Conservation (phyloP, 768 basidiomycete genomes). For the Podaxis sp. region DNA sequence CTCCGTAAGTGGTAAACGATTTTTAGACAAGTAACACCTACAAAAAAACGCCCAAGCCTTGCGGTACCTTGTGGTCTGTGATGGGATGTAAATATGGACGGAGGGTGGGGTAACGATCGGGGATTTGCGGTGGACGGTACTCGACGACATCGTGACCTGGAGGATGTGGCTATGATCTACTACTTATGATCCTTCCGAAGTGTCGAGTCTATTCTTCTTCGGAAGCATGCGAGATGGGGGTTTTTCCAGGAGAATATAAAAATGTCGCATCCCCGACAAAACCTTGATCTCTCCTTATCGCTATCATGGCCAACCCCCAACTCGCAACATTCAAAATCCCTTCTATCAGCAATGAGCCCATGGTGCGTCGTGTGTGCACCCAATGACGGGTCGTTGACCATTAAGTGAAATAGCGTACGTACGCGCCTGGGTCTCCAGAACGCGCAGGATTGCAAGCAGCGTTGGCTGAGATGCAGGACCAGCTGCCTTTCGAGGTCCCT, state of each 20-base stretch:
- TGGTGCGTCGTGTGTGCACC: slow-evolving; percentile 49
- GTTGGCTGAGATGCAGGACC: slow-evolving; percentile 74
- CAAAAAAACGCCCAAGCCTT: no score
- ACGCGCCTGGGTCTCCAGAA: slow-evolving; percentile 78
- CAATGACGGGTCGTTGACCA: not conserved
- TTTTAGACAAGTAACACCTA: no score
- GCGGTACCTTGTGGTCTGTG: no score
- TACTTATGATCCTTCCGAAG: slow-evolving; percentile 5
- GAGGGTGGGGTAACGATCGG: not conserved
- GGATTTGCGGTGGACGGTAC: not conserved
- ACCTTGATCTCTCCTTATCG: slow-evolving; percentile 13
- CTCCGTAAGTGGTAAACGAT: no score
- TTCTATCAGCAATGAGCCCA: slow-evolving; percentile 86
- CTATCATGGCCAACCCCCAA: slow-evolving; percentile 65
- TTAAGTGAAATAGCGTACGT: slow-evolving; percentile 51
- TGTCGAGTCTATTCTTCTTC: not conserved
- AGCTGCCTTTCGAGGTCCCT: slow-evolving; percentile 89
- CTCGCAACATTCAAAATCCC: slow-evolving; percentile 88
- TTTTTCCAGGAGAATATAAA: not conserved
- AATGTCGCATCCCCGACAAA: not conserved
- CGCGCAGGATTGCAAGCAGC: slow-evolving; percentile 70
- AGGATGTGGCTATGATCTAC: not conserved
- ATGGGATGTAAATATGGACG: not conserved
- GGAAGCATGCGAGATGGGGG: not conserved
- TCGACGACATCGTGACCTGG: not conserved